phyloP scores from a whole-genome alignment of 73 alveolate genomes.

The Symbiodinium natans region DNA sequence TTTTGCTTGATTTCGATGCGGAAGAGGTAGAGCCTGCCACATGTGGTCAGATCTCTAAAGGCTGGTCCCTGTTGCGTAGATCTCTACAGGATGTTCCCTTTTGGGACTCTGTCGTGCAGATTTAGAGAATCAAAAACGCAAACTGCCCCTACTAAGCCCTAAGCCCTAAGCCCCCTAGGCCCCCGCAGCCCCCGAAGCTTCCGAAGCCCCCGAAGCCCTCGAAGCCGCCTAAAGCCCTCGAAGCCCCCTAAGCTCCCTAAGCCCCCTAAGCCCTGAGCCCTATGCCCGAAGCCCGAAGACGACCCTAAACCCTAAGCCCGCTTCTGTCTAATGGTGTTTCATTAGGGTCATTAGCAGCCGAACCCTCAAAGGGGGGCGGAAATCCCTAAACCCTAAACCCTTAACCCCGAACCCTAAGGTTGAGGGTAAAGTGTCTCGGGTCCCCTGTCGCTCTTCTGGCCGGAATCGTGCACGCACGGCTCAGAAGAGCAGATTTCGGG shows the following conservation, averaged over 20 bases:
- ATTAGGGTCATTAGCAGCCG: too few species aligned
- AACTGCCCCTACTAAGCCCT: too few species aligned
- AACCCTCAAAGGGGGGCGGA: too few species aligned
- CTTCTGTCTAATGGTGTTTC: too few species aligned
- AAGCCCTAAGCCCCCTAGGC: neutral
- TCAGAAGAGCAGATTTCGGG: neutral
- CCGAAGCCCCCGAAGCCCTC: too few species aligned
- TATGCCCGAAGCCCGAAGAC: too few species aligned
- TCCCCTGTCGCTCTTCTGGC: neutral
- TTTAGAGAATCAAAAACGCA: neutral
- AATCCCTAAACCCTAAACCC: neutral
- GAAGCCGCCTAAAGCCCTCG: too few species aligned
- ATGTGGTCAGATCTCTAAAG: too few species aligned
- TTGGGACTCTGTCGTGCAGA: neutral
- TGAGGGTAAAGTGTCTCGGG: neutral
- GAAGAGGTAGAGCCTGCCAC: conserved; percentile 51
- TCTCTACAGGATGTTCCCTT: neutral
- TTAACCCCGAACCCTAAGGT: neutral
- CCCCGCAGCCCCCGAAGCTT: neutral
- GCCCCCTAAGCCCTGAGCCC: too few species aligned
- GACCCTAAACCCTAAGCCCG: too few species aligned
- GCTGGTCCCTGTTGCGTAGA: too few species aligned
- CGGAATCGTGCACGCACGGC: neutral
- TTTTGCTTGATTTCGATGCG: conserved; percentile 48
- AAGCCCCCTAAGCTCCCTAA: too few species aligned